Conservation (phyloP, 2,329 filamentous ascomycete genomes). For the Fusarium sp. region DNA sequence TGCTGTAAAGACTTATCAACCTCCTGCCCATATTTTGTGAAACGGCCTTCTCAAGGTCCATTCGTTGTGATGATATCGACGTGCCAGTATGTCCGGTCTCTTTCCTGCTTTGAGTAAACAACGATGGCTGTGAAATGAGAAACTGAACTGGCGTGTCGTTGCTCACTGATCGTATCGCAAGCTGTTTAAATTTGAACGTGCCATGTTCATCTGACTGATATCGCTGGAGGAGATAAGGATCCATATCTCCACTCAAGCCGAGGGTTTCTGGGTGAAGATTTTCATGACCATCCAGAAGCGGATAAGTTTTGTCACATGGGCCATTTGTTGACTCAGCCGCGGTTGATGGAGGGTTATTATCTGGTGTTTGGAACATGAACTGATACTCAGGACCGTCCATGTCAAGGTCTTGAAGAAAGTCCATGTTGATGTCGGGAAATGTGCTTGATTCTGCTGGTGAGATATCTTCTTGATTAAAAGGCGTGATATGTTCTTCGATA, state of each 20-base stretch:
- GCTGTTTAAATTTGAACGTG: not conserved
- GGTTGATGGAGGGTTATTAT: fast-evolving
- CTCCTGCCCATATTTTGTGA: not conserved
- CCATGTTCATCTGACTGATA: not conserved
- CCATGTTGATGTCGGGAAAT: not conserved
- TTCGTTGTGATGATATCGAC: not conserved
- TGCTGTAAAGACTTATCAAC: not conserved
- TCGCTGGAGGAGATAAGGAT: not conserved
- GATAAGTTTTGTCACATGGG: fast-evolving
- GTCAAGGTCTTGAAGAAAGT: slow-evolving; percentile 1
- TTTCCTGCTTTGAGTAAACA: not conserved
- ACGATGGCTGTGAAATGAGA: not conserved
- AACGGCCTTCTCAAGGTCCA: not conserved
- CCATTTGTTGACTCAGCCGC: fast-evolving
- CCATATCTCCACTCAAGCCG: not conserved
- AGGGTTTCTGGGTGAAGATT: not conserved
- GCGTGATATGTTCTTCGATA: fast-evolving
- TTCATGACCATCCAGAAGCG: not conserved
- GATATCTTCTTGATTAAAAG: fast-evolving
- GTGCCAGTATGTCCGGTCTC: not conserved
- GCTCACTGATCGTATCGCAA: not conserved
- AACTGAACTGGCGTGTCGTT: not conserved
- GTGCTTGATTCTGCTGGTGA: not conserved
- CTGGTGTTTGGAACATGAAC: slow-evolving; percentile 4
- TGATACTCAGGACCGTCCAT: not conserved